Evolutionary conservation across 768 basidiomycete species (phyloP), one percentile per base, ranked within the genome.

Genomic region (Phylloporus rhodoxanthus): DNA sequence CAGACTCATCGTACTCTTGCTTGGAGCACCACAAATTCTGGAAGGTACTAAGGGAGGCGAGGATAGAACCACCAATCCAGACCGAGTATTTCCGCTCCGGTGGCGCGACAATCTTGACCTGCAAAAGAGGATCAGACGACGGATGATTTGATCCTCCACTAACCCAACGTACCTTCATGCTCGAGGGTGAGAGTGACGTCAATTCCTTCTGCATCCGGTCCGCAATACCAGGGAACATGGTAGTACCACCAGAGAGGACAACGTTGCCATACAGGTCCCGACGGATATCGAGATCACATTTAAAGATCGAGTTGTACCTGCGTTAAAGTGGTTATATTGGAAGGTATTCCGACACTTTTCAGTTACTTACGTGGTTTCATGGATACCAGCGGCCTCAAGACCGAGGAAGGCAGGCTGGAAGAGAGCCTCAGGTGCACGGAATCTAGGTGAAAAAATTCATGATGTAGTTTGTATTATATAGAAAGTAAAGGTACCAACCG

Each of bases 141-240:
- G 20, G 10, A 13, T 19, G 13, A 36, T 21, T 30, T 25, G 23
- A 29, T 23, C 29, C 17, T 10, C 0, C n/a, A 39, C 33, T 7
- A 13, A 8, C 13, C 23, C 17, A 23, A 65, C 75, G 26, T 32
- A 75, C 78, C 82, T 92, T 94, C 87, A 94, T 87, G 72, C 85
- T 89, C 50, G 87, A 79, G 23, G 92, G 91, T 30, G 65, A 58
- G 57, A 93, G 76, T 19, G 84, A 74, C 19, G 87, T 87, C 66
- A 95, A 75, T 73, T 95, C 91, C 78, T 91, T 92, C 70, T 91
- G 87, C 89, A 95, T 90, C 62, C 92, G 87, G 71, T 95, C 92
- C 59, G 91, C 82, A 61, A 95, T 93, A 76, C 91, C 92, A 59
- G 88, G 84, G 87, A 92, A 93, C 91, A 94, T 93, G 64, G 90